Base-by-base conservation (phyloP, 495 filamentous ascomycete genomes). In the Delitschia confertaspora region DNA sequence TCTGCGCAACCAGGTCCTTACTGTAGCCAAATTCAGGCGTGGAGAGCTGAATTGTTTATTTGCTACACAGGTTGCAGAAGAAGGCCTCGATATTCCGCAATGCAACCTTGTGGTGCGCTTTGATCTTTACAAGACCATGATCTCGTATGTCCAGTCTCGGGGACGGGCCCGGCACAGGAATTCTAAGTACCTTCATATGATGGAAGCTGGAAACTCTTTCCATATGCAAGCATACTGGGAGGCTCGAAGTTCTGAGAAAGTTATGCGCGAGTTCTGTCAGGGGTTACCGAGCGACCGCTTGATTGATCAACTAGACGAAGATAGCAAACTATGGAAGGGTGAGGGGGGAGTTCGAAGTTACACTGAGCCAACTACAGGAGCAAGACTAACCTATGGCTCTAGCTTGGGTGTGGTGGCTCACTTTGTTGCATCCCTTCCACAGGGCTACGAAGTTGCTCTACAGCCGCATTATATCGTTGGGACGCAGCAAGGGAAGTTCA, bases 31-130 rank as follows among this genome's bases (percentile, higher is more conserved):
- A 40, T 96, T 98, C 59, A 75, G 83, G 48, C 77, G 73, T 35
- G 85, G 88, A 16, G 76, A 80, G 11, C 45, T 93, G 10, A 96
- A 96, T 57, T 95, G 89, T 55, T 67, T 98, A 4, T 68, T 95
- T 60, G 81, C 87, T 25, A 95, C 91, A 3, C 88, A 85, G 1
- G 83, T 95, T 3, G 91, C 83, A 2, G 91, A 98, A 60, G 91
- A 98, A 63, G 91, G 91, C 4, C 75, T 98, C 23, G 91, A 98
- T 63, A 88, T 96, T 32, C 88, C 89, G 0, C 86, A 94, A 52
- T 98, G 91, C 70, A 95, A 94, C 51, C 62, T 93, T 10, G 76
- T 98, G 17, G 74, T 98, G 36, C 73, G 80, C 16, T 98, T 95
- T 56, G 82, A 95, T 60, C 71, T 95, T n/a, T 94, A 88, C 61